A percentile compares a stretch with the other conserved stretches of the same genome.
These are phyloP conservation scores for Aspergillus sergii DNA, from an alignment of 2,329 filamentous ascomycete genomes.

Conservation along the genomic window DNA sequence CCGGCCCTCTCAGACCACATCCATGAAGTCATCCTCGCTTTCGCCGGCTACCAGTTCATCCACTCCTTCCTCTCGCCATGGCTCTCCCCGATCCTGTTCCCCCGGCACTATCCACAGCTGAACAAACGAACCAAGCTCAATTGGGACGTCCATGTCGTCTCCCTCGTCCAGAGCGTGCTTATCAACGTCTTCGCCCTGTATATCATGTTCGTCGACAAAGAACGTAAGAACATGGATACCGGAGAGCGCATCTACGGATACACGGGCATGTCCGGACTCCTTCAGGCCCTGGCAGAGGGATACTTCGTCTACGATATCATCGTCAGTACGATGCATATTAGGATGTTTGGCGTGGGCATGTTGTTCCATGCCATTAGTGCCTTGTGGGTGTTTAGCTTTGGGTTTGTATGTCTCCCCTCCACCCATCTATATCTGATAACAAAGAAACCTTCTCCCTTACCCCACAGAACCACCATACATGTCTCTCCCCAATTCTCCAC, in stretches of 20 bases:
- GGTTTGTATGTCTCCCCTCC: slow-evolving; percentile 58
- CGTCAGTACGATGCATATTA: slow-evolving; percentile 57
- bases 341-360: slow-evolving; percentile 64
- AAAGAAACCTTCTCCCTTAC: not conserved
- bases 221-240: slow-evolving; percentile 56
- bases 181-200: slow-evolving; percentile 60
- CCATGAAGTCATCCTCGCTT: slow-evolving; percentile 63
- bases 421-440: not conserved
- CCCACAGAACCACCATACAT: too few relatives aligned
- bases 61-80: slow-evolving; percentile 57
- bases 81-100: slow-evolving; percentile 57
- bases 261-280: slow-evolving; percentile 59
- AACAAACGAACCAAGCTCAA: slow-evolving; percentile 61
- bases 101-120: slow-evolving; percentile 57
- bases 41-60: slow-evolving; percentile 59
- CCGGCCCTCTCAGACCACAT: slow-evolving; percentile 61
- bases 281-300: slow-evolving; percentile 62
- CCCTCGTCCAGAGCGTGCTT: slow-evolving; percentile 60
- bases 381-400: slow-evolving; percentile 62
- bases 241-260: slow-evolving; percentile 63
- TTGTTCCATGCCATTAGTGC: slow-evolving; percentile 64
- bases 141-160: slow-evolving; percentile 69
- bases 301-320: slow-evolving; percentile 68
- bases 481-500: too few relatives aligned
- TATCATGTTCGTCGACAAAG: slow-evolving; percentile 59